Evolutionary conservation across 2,329 filamentous ascomycete species (phyloP).

Genomic region (Trichoderma gracile): DNA sequence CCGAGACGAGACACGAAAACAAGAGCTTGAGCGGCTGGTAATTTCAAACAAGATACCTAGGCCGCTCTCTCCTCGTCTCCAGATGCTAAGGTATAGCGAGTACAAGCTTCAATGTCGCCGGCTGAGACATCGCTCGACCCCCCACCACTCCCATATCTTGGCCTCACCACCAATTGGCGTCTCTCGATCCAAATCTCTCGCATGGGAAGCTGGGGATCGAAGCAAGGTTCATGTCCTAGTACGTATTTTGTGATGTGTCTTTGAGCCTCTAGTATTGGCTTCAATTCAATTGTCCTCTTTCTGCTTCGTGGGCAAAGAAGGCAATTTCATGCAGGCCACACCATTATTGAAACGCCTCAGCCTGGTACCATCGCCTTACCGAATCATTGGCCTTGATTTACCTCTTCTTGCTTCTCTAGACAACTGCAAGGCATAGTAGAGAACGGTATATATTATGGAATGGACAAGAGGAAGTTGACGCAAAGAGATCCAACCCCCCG

Average conservation of each 20-base stretch:
- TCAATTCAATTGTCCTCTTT: no score
- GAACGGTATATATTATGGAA: no score
- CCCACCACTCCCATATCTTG: neutral
- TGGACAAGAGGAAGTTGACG: no score
- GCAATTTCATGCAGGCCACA: neutral
- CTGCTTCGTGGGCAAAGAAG: neutral
- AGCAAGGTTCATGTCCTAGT: neutral
- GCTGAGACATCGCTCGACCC: neutral
- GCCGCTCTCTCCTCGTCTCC: no score
- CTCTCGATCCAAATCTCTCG: neutral
- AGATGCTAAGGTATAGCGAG: no score
- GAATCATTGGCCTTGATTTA: neutral
- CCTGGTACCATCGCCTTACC: neutral
- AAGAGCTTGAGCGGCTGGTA: neutral
- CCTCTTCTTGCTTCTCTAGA: no score
- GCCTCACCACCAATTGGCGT: conserved; percentile 5
- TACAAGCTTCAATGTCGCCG: neutral
- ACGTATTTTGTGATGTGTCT: neutral
- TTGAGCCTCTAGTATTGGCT: neutral
- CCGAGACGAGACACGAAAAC: neutral
- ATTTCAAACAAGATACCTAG: neutral
- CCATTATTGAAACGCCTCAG: neutral
- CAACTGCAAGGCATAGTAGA: no score
- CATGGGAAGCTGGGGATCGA: neutral
- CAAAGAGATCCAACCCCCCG: no score